A percentile compares a stretch with the other conserved stretches of the same genome.
These are phyloP conservation scores for Micromonas pusilla DNA, from an alignment of 139 green algal genomes.

Conservation along the genomic window DNA sequence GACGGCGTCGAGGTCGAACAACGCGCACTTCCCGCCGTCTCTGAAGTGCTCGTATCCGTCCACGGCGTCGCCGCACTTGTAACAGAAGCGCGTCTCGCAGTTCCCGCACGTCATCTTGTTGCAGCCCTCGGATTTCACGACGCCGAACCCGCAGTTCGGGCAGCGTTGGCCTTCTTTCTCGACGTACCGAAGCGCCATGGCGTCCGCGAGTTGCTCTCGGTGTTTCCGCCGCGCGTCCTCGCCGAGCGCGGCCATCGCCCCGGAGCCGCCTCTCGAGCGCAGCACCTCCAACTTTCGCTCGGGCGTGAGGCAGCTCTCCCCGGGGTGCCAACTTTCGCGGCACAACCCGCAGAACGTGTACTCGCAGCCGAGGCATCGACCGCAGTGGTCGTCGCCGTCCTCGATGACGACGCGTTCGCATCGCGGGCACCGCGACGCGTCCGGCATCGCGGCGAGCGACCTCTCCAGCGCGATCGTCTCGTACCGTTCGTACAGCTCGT, in stretches of 20 bases:
- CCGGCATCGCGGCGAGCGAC: conserved; percentile 67
- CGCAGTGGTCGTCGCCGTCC: conserved; percentile 58
- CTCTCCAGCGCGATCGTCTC: conserved; percentile 65
- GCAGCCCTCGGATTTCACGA: conserved; percentile 64
- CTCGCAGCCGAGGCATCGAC: conserved; percentile 58
- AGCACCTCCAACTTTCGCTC: conserved; percentile 23
- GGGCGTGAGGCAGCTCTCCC: conserved; percentile 56
- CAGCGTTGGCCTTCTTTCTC: conserved; percentile 37
- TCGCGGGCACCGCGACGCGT: conserved; percentile 74
- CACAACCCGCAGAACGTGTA: conserved; percentile 76
- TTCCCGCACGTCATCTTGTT: conserved; percentile 80
- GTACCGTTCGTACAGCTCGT: not conserved
- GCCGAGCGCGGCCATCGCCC: not conserved
- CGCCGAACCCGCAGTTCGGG: conserved; percentile 57
- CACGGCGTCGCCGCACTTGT: conserved; percentile 44
- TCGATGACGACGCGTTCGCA: conserved; percentile 61
- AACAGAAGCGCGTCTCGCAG: conserved; percentile 62
- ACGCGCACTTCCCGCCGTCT: conserved; percentile 35
- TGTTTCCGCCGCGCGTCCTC: conserved; percentile 31
- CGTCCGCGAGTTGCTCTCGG: conserved; percentile 33
- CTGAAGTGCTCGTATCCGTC: conserved; percentile 52
- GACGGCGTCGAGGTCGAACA: conserved; percentile 64
- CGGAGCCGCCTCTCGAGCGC: not conserved
- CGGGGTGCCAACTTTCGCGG: conserved; percentile 10
- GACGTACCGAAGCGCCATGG: conserved; percentile 31